Percentiles rank a stretch among this genome's conserved stretches.
phyloP scores from a whole-genome alignment of 2,329 filamentous ascomycete genomes.

The Aureobasidium sp. region DNA sequence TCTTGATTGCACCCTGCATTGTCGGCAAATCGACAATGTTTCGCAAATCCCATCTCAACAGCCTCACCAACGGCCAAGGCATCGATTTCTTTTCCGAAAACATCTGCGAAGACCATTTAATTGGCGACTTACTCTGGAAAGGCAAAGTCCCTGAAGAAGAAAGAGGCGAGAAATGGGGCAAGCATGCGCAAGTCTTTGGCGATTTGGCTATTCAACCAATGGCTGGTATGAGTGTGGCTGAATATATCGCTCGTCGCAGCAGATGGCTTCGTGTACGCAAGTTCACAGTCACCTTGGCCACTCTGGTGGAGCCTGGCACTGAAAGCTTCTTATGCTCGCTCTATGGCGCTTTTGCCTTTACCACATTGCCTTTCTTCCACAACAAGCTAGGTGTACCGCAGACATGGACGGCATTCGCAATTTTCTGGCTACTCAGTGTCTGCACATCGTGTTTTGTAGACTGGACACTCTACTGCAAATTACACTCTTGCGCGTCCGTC shows the following conservation, averaged over 20 bases:
- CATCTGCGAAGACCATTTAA: conserved; percentile 96
- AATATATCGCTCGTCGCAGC: conserved; percentile 73
- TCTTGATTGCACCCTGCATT: conserved; percentile 82
- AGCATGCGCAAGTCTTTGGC: conserved; percentile 76
- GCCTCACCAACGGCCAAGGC: conserved; percentile 57
- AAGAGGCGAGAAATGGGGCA: conserved; percentile 47
- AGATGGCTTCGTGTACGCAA: conserved; percentile 91
- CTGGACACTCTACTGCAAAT: conserved; percentile 59
- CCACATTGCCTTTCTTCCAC: conserved; percentile 59
- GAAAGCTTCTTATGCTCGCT: conserved; percentile 78
- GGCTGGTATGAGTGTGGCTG: conserved; percentile 64
- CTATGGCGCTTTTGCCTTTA: conserved; percentile 71
- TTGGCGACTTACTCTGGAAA: conserved; percentile 85
- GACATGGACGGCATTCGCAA: conserved; percentile 59
- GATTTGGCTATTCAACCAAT: conserved; percentile 89
- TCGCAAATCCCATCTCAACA: conserved; percentile 78
- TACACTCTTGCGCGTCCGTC: conserved; percentile 67
- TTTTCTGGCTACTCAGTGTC: conserved; percentile 60
- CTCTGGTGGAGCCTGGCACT: conserved; percentile 84
- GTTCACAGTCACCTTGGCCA: conserved; percentile 83
- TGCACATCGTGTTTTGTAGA: conserved; percentile 67
- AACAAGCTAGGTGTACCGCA: conserved; percentile 45
- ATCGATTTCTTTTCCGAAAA: conserved; percentile 92
- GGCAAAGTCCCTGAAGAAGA: conserved; percentile 41
- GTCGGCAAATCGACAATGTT: conserved; percentile 99